Conservation (phyloP, 2,329 filamentous ascomycete species). For the Pseudogymnoascus sp. region DNA sequence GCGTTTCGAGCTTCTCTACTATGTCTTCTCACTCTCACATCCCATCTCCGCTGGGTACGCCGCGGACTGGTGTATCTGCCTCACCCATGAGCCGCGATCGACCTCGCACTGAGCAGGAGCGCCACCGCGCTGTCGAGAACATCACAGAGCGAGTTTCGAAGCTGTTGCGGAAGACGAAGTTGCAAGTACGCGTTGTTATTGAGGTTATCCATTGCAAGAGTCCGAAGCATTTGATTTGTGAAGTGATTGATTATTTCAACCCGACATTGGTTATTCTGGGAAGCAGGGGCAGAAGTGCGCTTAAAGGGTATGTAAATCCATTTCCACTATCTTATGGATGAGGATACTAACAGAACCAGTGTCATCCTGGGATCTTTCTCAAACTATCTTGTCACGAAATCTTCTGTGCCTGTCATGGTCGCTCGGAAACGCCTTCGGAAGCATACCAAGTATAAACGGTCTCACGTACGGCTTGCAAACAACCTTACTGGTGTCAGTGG, state of each 20-base stretch:
- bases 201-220: slow-evolving; percentile 99
- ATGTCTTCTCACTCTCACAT: slow-evolving; percentile 3
- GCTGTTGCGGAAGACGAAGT: slow-evolving; percentile 77
- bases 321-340: background rate
- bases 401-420: slow-evolving; percentile 95
- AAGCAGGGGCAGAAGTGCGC: slow-evolving; percentile 78
- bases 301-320: slow-evolving; percentile 65
- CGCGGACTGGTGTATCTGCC: slow-evolving; percentile 19
- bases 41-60: slow-evolving; percentile 16
- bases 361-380: slow-evolving; percentile 94
- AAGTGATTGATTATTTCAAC: slow-evolving; percentile 89
- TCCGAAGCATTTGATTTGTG: slow-evolving; percentile 89
- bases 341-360: slow-evolving; percentile 37
- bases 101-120: slow-evolving; percentile 65
- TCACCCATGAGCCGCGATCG: slow-evolving; percentile 38
- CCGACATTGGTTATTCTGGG: slow-evolving; percentile 91
- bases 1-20: background rate
- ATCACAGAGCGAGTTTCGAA: slow-evolving; percentile 82
- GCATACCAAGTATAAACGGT: slow-evolving; percentile 71
- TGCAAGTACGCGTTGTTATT: slow-evolving; percentile 88
- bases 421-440: slow-evolving; percentile 84
- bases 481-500: slow-evolving; percentile 67
- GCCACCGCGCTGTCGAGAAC: slow-evolving; percentile 70
- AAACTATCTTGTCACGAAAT: slow-evolving; percentile 95
- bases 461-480: slow-evolving; percentile 68